phyloP scores from a whole-genome alignment of 2,329 filamentous ascomycete genomes.

The Cryphonectria nitschkei region DNA sequence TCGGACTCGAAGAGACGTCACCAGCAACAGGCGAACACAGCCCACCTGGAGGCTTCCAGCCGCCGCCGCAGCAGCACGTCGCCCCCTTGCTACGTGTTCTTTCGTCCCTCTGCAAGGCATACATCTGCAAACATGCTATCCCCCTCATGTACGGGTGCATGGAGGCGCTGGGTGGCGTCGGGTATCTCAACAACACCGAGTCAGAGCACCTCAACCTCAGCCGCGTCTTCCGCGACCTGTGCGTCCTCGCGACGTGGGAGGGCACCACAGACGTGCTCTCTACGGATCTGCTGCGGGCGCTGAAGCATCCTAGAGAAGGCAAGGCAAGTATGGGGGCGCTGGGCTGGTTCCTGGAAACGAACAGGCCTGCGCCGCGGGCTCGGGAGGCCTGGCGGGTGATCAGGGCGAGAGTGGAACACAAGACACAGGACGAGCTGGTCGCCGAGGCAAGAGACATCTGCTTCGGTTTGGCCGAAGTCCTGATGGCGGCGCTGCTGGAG shows the following conservation, averaged over 20 bases:
- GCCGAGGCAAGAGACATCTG: slow-evolving; percentile 50
- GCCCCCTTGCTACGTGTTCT: slow-evolving; percentile 57
- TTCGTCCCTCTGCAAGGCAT: slow-evolving; percentile 64
- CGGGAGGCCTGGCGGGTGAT: slow-evolving; percentile 45
- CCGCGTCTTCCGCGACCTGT: slow-evolving; percentile 66
- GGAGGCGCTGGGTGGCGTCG: slow-evolving; percentile 68
- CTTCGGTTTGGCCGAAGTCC: slow-evolving; percentile 48
- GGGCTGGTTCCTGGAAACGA: slow-evolving; percentile 38
- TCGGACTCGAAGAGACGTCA: slow-evolving; percentile 55
- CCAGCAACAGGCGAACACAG: slow-evolving; percentile 10
- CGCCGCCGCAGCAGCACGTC: slow-evolving; percentile 39
- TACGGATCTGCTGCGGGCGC: slow-evolving; percentile 50
- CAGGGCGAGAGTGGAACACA: slow-evolving; percentile 41
- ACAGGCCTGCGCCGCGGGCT: slow-evolving; percentile 34
- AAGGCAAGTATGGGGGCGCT: slow-evolving; percentile 45
- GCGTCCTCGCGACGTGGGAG: slow-evolving; percentile 61
- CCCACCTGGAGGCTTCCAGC: slow-evolving; percentile 35
- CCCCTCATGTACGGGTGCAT: slow-evolving; percentile 59
- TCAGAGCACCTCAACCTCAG: slow-evolving; percentile 69
- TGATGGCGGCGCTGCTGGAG: slow-evolving; percentile 48
- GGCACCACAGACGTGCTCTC: slow-evolving; percentile 74
- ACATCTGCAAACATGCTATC: slow-evolving; percentile 55
- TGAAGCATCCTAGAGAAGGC: slow-evolving; percentile 44
- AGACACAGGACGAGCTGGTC: slow-evolving; percentile 45
- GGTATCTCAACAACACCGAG: slow-evolving; percentile 65